Percentiles rank a stretch among this genome's conserved stretches.
Conservation (phyloP, 1,284 basidiomycete genomes). For the Porogramme epimiltina region DNA sequence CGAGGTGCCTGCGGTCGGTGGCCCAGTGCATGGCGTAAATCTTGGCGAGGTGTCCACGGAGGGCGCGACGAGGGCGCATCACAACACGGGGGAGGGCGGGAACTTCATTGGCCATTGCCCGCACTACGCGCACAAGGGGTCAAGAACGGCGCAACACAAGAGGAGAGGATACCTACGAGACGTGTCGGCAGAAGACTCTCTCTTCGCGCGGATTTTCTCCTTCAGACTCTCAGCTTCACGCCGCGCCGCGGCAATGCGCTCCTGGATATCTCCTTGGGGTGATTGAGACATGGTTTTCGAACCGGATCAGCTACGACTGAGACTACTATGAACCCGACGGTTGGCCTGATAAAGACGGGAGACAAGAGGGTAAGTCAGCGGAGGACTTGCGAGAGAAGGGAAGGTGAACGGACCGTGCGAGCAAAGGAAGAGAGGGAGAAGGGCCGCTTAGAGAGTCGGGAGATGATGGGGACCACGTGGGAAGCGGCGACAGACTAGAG, state of each 20-base stretch:
- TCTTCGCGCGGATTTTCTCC: slow-evolving; percentile 95
- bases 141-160: neutral
- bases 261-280: slow-evolving; percentile 86
- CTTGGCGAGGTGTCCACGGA: slow-evolving; percentile 97
- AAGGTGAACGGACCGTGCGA: slow-evolving; percentile 19
- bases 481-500: slow-evolving; percentile 20
- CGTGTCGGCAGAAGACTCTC: slow-evolving; percentile 95
- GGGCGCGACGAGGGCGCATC: slow-evolving; percentile 92
- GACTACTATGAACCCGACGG: too few species aligned
- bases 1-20: slow-evolving; percentile 93
- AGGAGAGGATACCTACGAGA: slow-evolving; percentile 66
- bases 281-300: slow-evolving; percentile 67
- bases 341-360: neutral
- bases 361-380: neutral
- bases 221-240: slow-evolving; percentile 96
- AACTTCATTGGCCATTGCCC: slow-evolving; percentile 96
- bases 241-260: slow-evolving; percentile 93
- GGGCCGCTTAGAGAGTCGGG: slow-evolving; percentile 8
- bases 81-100: slow-evolving; percentile 94
- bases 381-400: neutral
- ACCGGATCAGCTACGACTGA: neutral
- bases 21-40: slow-evolving; percentile 99
- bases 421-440: slow-evolving; percentile 14
- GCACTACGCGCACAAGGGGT: slow-evolving; percentile 51
- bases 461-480: slow-evolving; percentile 26